A percentile compares a stretch with the other conserved stretches of the same genome.
phyloP scores from a whole-genome alignment of 148 eudicot genomes.

The Oxyria digyna region DNA sequence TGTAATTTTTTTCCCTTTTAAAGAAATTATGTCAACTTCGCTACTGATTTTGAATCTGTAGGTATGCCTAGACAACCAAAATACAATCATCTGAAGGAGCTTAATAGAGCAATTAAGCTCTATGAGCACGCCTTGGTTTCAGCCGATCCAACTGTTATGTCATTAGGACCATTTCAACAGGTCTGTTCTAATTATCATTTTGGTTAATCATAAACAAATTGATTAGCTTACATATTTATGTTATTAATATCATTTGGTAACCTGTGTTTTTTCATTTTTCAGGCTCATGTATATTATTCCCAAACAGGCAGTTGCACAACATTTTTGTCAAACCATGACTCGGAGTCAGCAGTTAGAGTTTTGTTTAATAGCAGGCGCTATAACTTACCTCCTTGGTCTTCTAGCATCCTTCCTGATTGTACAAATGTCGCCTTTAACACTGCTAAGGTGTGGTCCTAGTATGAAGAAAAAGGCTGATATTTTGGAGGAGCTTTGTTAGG shows the following conservation, averaged over 20 bases:
- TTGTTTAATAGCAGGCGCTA: conserved; percentile 75
- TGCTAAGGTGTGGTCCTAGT: conserved; percentile 52
- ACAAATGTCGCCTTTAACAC: conserved; percentile 83
- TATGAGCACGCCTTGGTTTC: conserved; percentile 68
- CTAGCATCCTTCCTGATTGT: conserved; percentile 97
- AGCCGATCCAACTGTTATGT: conserved; percentile 59
- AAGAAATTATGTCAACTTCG: too few relatives aligned
- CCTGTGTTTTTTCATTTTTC: too few relatives aligned
- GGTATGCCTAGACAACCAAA: conserved; percentile 79
- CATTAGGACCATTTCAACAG: conserved; percentile 68
- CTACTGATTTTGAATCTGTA: conserved; percentile 14
- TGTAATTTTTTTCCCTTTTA: too few relatives aligned
- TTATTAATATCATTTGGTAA: background rate
- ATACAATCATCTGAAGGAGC: conserved; percentile 71
- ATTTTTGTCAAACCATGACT: conserved; percentile 67
- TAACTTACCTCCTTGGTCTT: conserved; percentile 92
- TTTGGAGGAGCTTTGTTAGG: too few relatives aligned
- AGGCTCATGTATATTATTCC: conserved; percentile 83
- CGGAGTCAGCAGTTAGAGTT: conserved; percentile 46
- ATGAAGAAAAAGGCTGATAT: too few relatives aligned
- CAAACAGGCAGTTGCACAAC: conserved; percentile 69
- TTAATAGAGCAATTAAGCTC: conserved; percentile 64
- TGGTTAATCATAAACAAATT: background rate
- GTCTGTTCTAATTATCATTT: too few relatives aligned
- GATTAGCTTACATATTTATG: background rate